These are phyloP conservation scores for Moelleriella libera DNA, from an alignment of 2,329 filamentous ascomycete species.

Conservation along the genomic window DNA sequence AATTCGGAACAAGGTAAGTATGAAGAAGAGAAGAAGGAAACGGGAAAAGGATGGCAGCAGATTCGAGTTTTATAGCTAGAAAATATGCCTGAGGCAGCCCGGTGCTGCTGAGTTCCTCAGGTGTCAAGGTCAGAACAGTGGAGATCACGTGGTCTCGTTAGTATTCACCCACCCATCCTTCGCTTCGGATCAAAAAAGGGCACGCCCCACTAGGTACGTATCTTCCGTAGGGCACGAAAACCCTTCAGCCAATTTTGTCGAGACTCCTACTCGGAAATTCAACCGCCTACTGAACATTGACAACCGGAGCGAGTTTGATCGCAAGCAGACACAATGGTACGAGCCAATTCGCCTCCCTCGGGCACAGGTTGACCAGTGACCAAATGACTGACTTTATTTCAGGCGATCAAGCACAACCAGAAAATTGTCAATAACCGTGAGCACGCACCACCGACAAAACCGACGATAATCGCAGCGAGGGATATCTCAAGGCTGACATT, in stretches of 20 bases:
- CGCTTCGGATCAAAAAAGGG: slow-evolving; percentile 4
- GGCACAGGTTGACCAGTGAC: slow-evolving; percentile 8
- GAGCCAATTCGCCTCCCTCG: slow-evolving; percentile 6
- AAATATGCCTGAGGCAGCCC: slow-evolving; percentile 11
- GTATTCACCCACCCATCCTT: slow-evolving; percentile 5
- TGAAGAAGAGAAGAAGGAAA: slow-evolving; percentile 28
- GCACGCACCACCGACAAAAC: slow-evolving; percentile 18
- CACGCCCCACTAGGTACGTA: slow-evolving; percentile 19
- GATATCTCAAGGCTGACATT: slow-evolving; percentile 19
- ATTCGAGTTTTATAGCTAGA: slow-evolving; percentile 18
- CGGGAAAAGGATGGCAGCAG: slow-evolving; percentile 4
- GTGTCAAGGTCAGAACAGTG: slow-evolving; percentile 1
- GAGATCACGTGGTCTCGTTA: slow-evolving; percentile 10
- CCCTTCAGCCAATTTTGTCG: slow-evolving; percentile 25
- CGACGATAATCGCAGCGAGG: slow-evolving; percentile 13
- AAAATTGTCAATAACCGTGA: slow-evolving; percentile 92
- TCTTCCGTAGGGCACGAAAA: slow-evolving; percentile 25
- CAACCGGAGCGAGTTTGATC: slow-evolving; percentile 32
- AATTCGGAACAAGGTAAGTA: slow-evolving; percentile 38
- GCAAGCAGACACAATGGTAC: slow-evolving; percentile 41
- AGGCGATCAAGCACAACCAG: slow-evolving; percentile 99
- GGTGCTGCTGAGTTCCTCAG: background rate
- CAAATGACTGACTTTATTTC: slow-evolving; percentile 15
- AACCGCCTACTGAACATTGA: slow-evolving; percentile 25
- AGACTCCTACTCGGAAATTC: slow-evolving; percentile 21